Percentiles rank a stretch among this genome's conserved stretches.
These are phyloP conservation scores for Selaginella moellendorffii DNA, from an alignment of 75 land plant genomes.

Conservation along the genomic window DNA sequence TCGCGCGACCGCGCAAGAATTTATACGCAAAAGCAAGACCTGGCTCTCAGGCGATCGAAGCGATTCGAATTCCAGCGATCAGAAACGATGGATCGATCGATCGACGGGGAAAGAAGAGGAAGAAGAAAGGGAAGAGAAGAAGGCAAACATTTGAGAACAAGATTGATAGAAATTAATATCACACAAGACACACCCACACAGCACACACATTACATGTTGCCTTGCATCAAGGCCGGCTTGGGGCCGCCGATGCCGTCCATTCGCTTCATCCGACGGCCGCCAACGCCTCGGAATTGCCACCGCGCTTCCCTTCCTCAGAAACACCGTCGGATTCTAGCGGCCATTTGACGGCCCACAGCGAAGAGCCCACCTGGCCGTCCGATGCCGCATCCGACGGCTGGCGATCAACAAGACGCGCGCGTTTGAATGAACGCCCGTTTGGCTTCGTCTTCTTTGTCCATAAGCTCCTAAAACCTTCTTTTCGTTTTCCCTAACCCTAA, in stretches of 20 bases:
- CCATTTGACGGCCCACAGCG: not conserved
- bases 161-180: slow-evolving; percentile 1
- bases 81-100: too few relatives aligned
- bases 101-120: not conserved
- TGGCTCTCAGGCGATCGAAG: not conserved
- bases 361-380: not conserved
- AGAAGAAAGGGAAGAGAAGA: not conserved
- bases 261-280: not conserved
- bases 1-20: not conserved
- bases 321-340: not conserved
- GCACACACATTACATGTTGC: slow-evolving; percentile 1
- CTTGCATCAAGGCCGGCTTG: not conserved
- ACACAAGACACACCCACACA: not conserved
- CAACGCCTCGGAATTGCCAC: not conserved
- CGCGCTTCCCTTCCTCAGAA: too few relatives aligned
- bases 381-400: not conserved
- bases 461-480: not conserved
- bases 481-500: not conserved
- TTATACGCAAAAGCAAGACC: not conserved
- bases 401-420: not conserved
- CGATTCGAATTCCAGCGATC: not conserved
- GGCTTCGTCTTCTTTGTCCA: too few relatives aligned
- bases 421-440: not conserved
- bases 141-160: not conserved
- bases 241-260: not conserved